phyloP scores from a whole-genome alignment of 345 rosid genomes.

The Linum lewisii region DNA sequence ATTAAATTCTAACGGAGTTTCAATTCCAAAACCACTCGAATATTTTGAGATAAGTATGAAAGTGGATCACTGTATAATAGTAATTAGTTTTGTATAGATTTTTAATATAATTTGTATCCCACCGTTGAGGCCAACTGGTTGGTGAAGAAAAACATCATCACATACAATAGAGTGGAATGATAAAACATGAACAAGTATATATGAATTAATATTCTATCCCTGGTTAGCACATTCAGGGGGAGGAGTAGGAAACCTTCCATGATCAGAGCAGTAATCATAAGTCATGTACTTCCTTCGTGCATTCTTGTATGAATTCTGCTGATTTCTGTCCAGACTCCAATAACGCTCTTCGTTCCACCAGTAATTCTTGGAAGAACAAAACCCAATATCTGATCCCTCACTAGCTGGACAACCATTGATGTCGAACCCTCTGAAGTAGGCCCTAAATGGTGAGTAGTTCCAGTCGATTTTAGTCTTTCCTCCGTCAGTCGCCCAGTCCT shows the following conservation, averaged over 20 bases:
- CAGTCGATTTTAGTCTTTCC: slow-evolving; percentile 7
- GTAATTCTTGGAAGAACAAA: neutral
- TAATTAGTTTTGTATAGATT: too few species aligned
- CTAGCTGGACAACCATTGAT: slow-evolving; percentile 1
- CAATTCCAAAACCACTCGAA: too few species aligned
- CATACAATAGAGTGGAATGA: too few species aligned
- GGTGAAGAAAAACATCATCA: too few species aligned
- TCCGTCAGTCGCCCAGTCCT: slow-evolving; percentile 15
- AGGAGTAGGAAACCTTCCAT: neutral
- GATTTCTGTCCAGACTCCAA: neutral
- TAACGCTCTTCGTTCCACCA: slow-evolving; percentile 5
- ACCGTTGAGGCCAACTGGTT: too few species aligned
- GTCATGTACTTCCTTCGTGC: neutral
- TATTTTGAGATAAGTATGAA: too few species aligned
- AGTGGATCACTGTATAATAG: too few species aligned
- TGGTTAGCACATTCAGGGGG: neutral
- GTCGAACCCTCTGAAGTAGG: slow-evolving; percentile 3
- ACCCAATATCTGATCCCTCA: neutral
- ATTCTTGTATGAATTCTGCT: neutral
- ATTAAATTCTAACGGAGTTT: too few species aligned
- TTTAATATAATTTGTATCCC: too few species aligned
- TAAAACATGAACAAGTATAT: too few species aligned
- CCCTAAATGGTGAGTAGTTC: slow-evolving; percentile 10
- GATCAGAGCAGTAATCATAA: slow-evolving; percentile 12
- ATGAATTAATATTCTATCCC: neutral